phyloP scores from a whole-genome alignment of 495 filamentous ascomycete genomes.

The Penicillium pulvis region DNA sequence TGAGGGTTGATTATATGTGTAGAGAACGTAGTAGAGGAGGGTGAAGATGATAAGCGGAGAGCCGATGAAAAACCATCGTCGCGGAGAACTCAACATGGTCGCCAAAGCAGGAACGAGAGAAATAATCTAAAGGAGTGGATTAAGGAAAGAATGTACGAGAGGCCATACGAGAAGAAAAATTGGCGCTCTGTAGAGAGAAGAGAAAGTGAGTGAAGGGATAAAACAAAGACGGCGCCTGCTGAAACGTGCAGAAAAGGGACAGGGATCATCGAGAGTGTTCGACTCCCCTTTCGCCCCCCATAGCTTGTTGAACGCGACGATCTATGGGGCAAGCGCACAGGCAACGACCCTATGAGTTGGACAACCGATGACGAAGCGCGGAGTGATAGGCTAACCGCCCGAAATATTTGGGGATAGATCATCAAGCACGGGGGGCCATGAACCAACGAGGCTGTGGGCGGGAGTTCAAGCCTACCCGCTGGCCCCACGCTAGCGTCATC shows the following conservation, averaged over 20 bases:
- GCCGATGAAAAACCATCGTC: slow-evolving; percentile 32
- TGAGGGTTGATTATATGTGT: slow-evolving; percentile 10
- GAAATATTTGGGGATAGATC: slow-evolving; percentile 24
- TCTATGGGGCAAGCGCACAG: slow-evolving; percentile 21
- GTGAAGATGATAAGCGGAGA: slow-evolving; percentile 27
- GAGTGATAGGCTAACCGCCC: slow-evolving; percentile 24
- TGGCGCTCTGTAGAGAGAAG: neutral
- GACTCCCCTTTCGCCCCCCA: slow-evolving; percentile 13
- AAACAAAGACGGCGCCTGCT: slow-evolving; percentile 12
- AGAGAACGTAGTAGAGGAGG: slow-evolving; percentile 23
- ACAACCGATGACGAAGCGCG: slow-evolving; percentile 2
- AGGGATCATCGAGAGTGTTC: slow-evolving; percentile 17
- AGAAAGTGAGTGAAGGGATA: slow-evolving; percentile 5
- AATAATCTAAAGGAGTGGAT: slow-evolving; percentile 4
- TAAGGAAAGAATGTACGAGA: slow-evolving; percentile 16
- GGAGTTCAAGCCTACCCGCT: slow-evolving; percentile 18
- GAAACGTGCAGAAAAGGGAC: slow-evolving; percentile 21
- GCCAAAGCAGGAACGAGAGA: slow-evolving; percentile 8
- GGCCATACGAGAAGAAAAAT: slow-evolving; percentile 9
- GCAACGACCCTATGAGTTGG: slow-evolving; percentile 17
- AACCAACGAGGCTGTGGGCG: slow-evolving; percentile 27
- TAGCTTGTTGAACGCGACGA: slow-evolving; percentile 16
- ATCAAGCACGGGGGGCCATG: slow-evolving; percentile 31
- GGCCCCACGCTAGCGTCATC: slow-evolving; percentile 34
- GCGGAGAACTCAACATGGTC: slow-evolving; percentile 31